Evolutionary conservation across 352 stramenopile genomes (phyloP).

Genomic region (Pythium aristosporum): DNA sequence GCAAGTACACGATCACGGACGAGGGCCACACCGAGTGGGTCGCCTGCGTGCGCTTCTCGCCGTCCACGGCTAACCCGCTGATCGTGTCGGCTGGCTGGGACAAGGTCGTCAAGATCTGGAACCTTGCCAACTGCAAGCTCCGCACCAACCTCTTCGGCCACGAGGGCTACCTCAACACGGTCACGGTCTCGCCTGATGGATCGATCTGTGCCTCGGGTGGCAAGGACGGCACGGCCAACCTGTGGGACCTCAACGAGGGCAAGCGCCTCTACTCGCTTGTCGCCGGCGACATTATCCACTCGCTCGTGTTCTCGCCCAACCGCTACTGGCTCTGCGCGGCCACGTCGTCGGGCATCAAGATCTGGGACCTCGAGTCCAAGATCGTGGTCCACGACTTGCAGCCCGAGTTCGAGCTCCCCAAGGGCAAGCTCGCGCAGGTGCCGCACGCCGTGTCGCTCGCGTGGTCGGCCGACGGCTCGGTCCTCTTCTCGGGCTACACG

Average conservation of each 20-base stretch:
- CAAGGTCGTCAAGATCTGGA: slow-evolving; percentile 99
- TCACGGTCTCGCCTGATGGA: slow-evolving; percentile 99
- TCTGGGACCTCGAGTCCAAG: slow-evolving; percentile 99
- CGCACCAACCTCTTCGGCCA: slow-evolving; percentile 99
- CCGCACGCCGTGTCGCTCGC: slow-evolving; percentile 97
- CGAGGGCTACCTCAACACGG: slow-evolving; percentile 99
- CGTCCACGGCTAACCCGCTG: slow-evolving; percentile 93
- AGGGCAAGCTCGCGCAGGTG: slow-evolving; percentile 92
- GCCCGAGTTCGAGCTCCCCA: slow-evolving; percentile 89
- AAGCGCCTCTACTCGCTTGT: slow-evolving; percentile 99
- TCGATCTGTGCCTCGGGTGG: slow-evolving; percentile 98
- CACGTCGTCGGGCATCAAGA: slow-evolving; percentile 99
- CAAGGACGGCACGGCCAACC: slow-evolving; percentile 99
- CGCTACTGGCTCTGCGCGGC: slow-evolving; percentile 99
- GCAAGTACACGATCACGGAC: slow-evolving; percentile 99
- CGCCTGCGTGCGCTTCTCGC: slow-evolving; percentile 99
- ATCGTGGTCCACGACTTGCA: slow-evolving; percentile 97
- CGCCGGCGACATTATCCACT: slow-evolving; percentile 96
- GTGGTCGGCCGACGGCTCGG: slow-evolving; percentile 97
- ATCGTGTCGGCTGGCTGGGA: slow-evolving; percentile 99
- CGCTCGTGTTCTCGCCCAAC: slow-evolving; percentile 99
- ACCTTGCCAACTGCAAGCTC: slow-evolving; percentile 99
- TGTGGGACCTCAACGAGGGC: slow-evolving; percentile 99
- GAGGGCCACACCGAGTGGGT: slow-evolving; percentile 99
- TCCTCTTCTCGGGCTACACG: slow-evolving; percentile 99